Conservation (phyloP, 805 yeast species). For the Torulaspora delbrueckii region DNA sequence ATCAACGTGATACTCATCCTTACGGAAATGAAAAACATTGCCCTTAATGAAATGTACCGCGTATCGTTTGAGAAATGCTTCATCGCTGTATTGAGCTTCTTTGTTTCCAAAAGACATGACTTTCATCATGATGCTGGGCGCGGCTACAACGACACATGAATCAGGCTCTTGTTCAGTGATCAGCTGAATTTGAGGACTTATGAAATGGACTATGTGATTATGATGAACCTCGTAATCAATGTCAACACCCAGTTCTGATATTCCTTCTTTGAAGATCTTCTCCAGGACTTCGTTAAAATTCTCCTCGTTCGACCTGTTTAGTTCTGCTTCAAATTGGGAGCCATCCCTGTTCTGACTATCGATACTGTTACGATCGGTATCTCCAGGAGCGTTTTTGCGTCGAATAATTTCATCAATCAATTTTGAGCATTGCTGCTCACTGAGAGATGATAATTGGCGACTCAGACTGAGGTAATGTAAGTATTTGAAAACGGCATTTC, state of each 20-base stretch:
- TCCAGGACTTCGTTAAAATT: conserved; percentile 13
- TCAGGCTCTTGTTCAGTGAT: conserved; percentile 48
- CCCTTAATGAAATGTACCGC: conserved; percentile 69
- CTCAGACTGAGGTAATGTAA: conserved; percentile 45
- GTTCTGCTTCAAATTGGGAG: conserved; percentile 4
- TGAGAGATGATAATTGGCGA: conserved; percentile 40
- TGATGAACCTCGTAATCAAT: conserved; percentile 40
- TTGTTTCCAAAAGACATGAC: conserved; percentile 53
- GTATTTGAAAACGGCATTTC: conserved; percentile 62
- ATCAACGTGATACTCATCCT: conserved; percentile 44
- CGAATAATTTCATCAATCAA: conserved; percentile 48
- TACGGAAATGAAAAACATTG: conserved; percentile 62
- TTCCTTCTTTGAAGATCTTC: conserved; percentile 45
- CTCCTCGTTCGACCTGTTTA: conserved; percentile 8
- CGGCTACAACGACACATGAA: conserved; percentile 61
- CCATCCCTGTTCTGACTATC: background rate
- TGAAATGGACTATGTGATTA: conserved; percentile 59
- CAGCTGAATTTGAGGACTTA: conserved; percentile 80
- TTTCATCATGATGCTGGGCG: conserved; percentile 66
- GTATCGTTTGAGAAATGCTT: conserved; percentile 57
- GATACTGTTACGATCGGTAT: background rate
- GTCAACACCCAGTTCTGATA: conserved; percentile 39
- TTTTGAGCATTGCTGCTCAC: conserved; percentile 46
- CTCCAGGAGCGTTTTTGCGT: conserved; percentile 13
- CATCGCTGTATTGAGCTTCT: conserved; percentile 42